A percentile compares a stretch with the other conserved stretches of the same genome.
Evolutionary conservation across 2,329 filamentous ascomycete genomes (phyloP).

Genomic region (Microdochium nivale): DNA sequence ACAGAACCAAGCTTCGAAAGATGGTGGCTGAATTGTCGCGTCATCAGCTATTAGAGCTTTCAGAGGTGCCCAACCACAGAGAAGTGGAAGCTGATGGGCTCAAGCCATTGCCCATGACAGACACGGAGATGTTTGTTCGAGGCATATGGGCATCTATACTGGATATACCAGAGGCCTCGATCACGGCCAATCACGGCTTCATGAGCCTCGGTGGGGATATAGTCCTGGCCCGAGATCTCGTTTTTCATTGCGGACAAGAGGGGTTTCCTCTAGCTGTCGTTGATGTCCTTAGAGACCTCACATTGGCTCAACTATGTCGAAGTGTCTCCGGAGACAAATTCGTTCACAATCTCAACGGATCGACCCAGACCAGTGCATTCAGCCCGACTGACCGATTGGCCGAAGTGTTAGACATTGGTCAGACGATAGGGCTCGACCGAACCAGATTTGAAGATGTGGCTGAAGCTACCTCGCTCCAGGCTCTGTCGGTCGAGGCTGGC

Average conservation of each 20-base stretch:
- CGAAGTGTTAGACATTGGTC: conserved; percentile 30
- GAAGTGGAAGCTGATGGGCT: conserved; percentile 25
- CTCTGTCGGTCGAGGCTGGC: conserved; percentile 37
- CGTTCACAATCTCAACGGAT: conserved; percentile 4
- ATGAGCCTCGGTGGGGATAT: conserved; percentile 36
- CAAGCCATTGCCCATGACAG: conserved; percentile 38
- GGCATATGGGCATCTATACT: conserved; percentile 38
- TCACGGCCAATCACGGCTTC: conserved; percentile 35
- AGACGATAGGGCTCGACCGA: conserved; percentile 31
- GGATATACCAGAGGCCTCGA: conserved; percentile 25
- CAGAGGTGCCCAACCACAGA: conserved; percentile 25
- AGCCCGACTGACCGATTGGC: conserved; percentile 24
- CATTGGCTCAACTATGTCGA: conserved; percentile 36
- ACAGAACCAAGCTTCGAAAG: conserved; percentile 37
- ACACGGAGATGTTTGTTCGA: conserved; percentile 37
- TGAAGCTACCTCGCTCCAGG: conserved; percentile 38
- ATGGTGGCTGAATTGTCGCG: conserved; percentile 31
- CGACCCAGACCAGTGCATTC: conserved; percentile 3
- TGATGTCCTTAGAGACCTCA: conserved; percentile 30
- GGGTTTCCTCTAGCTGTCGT: conserved; percentile 30
- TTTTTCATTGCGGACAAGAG: conserved; percentile 33
- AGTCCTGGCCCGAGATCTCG: conserved; percentile 32
- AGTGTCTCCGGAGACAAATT: conserved; percentile 14
- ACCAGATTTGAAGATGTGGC: conserved; percentile 36
- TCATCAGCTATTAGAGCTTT: conserved; percentile 32